Evolutionary conservation across 2,329 filamentous ascomycete species (phyloP).

Genomic region (Trichoderma sp.): DNA sequence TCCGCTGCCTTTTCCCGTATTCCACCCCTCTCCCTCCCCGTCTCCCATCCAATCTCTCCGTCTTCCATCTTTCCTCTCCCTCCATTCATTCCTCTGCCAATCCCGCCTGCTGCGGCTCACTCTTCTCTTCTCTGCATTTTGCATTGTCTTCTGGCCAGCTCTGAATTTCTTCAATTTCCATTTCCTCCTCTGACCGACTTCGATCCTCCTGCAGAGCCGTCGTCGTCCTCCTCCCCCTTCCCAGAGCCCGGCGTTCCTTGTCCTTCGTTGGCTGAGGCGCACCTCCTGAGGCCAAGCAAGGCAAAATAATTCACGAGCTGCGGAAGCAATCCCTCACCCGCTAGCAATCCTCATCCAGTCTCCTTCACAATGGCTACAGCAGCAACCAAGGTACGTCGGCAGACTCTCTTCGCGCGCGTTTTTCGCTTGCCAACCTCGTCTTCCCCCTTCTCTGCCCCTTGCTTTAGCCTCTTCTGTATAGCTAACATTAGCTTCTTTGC

Average conservation of each 20-base stretch:
- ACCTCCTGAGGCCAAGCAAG: conserved; percentile 8
- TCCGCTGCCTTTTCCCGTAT: conserved; percentile 5
- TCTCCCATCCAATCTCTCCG: conserved; percentile 13
- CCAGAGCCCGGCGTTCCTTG: conserved; percentile 5
- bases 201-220: background rate
- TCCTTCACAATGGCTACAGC: conserved; percentile 41
- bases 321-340: conserved; percentile 19
- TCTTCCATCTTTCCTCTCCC: conserved; percentile 22
- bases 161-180: background rate
- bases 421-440: background rate
- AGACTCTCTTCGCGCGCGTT: background rate
- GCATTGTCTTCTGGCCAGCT: conserved; percentile 27
- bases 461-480: conserved; percentile 20
- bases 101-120: conserved; percentile 9
- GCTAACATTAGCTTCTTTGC: conserved; percentile 31
- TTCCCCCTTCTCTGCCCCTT: conserved; percentile 14
- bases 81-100: conserved; percentile 26
- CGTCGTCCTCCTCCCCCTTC: conserved; percentile 5
- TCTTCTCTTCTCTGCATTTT: conserved; percentile 16
- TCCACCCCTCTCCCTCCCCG: conserved; percentile 22
- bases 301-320: conserved; percentile 10
- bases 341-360: conserved; percentile 25
- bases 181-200: background rate
- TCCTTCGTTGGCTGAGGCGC: conserved; percentile 14
- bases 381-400: conserved; percentile 41